phyloP scores from a whole-genome alignment of 495 filamentous ascomycete genomes.

The Amphirosellinia nigrospora region DNA sequence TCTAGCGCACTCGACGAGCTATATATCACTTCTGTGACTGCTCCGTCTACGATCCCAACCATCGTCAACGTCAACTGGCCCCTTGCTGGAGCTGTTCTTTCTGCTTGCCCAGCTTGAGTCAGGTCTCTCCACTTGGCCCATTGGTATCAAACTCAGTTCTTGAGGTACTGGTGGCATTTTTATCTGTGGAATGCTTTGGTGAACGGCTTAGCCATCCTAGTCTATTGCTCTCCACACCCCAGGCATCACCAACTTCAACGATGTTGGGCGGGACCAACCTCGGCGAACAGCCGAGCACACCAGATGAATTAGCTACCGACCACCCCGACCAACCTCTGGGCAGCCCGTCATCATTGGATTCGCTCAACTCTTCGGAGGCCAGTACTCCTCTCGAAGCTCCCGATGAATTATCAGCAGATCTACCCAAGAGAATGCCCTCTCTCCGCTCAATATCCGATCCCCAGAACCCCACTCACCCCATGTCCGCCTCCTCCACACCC shows the following conservation, averaged over 20 bases:
- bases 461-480: conserved; percentile 51
- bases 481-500: conserved; percentile 79
- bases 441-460: conserved; percentile 63
- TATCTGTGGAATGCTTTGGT: conserved; percentile 19
- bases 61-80: background rate
- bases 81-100: background rate
- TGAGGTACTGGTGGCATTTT: background rate
- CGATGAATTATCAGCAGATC: conserved; percentile 41
- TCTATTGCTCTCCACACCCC: conserved; percentile 15
- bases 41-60: background rate
- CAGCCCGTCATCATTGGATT: conserved; percentile 49
- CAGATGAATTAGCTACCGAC: conserved; percentile 44
- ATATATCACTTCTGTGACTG: background rate
- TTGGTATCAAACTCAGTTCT: background rate
- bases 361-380: conserved; percentile 51
- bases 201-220: conserved; percentile 14
- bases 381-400: conserved; percentile 54
- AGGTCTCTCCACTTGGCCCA: background rate
- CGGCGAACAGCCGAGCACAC: conserved; percentile 44
- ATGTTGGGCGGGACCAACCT: conserved; percentile 42
- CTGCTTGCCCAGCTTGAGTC: background rate
- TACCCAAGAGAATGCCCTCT: conserved; percentile 57
- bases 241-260: conserved; percentile 18
- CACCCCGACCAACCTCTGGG: conserved; percentile 33
- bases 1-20: background rate